These are phyloP conservation scores for Geotrichum reessii DNA, from an alignment of 1,139 yeast genomes.

Conservation along the genomic window DNA sequence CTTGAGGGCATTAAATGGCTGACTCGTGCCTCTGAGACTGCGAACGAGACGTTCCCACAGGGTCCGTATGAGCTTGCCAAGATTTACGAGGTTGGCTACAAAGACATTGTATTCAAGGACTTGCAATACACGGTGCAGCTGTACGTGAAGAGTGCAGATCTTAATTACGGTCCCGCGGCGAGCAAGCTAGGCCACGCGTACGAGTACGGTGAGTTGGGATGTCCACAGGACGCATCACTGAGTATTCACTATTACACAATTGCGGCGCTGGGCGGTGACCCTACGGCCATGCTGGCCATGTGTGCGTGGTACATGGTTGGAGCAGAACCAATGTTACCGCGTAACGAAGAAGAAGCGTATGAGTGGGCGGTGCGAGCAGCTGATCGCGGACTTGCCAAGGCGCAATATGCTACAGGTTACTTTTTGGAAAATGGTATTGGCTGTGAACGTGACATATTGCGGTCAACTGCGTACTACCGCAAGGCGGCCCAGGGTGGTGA, in stretches of 20 bases:
- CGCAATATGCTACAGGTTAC: constrained; percentile 81
- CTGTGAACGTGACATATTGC: constrained; percentile 51
- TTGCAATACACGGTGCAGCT: constrained; percentile 77
- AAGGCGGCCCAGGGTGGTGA: constrained; percentile 73
- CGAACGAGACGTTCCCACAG: constrained; percentile 78
- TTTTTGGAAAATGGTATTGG: constrained; percentile 88
- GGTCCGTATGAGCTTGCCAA: constrained; percentile 92
- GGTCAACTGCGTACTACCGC: constrained; percentile 69
- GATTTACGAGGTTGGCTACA: constrained; percentile 76
- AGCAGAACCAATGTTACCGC: constrained; percentile 70
- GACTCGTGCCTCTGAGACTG: constrained; percentile 76
- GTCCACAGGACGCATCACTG: constrained; percentile 76
- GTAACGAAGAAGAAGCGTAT: constrained; percentile 80
- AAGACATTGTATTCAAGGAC: constrained; percentile 83
- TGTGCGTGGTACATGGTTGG: constrained; percentile 98
- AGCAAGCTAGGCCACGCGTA: constrained; percentile 75
- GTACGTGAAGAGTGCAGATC: constrained; percentile 82
- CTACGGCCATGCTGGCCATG: constrained; percentile 84
- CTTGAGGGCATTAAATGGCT: constrained; percentile 92
- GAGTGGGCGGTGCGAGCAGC: constrained; percentile 95
- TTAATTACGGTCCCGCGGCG: constrained; percentile 79
- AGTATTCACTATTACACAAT: constrained; percentile 90
- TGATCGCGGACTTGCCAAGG: constrained; percentile 63
- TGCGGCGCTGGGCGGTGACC: constrained; percentile 84
- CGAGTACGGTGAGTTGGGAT: constrained; percentile 70